Evolutionary conservation across 1,284 basidiomycete genomes (phyloP).

Genomic region (Microbotryum intermedium): DNA sequence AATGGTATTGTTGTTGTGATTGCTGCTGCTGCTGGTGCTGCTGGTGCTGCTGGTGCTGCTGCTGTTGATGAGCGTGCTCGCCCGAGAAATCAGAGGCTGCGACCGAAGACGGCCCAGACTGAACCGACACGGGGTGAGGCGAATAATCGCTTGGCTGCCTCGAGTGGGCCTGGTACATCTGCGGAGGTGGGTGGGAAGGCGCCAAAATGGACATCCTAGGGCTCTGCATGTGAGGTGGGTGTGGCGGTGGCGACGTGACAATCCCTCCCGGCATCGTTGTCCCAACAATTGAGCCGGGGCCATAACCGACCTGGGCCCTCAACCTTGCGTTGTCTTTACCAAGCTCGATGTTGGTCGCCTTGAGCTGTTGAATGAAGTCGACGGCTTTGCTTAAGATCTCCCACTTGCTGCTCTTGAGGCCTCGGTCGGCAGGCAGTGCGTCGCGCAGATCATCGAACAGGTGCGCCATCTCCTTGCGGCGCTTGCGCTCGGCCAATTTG

Average conservation of each 20-base stretch:
- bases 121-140: background rate
- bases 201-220: background rate
- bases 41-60: background rate
- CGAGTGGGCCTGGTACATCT: background rate
- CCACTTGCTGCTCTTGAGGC: conserved; percentile 94
- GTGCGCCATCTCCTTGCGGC: conserved; percentile 95
- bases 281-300: background rate
- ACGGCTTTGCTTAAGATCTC: conserved; percentile 93
- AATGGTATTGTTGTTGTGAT: background rate
- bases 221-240: background rate
- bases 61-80: background rate
- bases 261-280: background rate
- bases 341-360: conserved; percentile 57
- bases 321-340: conserved; percentile 16
- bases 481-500: conserved; percentile 86
- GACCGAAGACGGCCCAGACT: background rate
- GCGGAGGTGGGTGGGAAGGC: background rate
- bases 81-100: background rate
- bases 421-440: conserved; percentile 62
- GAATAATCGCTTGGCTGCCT: background rate
- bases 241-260: background rate
- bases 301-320: conserved; percentile 20
- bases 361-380: conserved; percentile 71
- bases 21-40: background rate
- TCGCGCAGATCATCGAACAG: conserved; percentile 88